These are phyloP conservation scores for Sporothrix pallida DNA, from an alignment of 2,329 filamentous ascomycete species.

Conservation along the genomic window DNA sequence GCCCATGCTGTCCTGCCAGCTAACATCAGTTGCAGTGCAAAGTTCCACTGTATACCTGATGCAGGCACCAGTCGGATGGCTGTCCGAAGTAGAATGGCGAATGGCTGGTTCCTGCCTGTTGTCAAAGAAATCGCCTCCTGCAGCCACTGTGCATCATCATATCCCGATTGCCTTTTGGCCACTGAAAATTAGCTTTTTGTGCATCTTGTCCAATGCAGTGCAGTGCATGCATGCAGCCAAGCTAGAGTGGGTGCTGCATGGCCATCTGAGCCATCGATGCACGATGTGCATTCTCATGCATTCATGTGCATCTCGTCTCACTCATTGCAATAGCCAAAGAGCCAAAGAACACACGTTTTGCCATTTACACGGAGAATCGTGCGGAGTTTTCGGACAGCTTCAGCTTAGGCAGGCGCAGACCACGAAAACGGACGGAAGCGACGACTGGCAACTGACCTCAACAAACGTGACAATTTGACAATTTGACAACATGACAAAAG, in stretches of 20 bases:
- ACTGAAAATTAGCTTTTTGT: neutral
- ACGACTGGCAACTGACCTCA: neutral
- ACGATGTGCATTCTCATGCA: conserved; percentile 3
- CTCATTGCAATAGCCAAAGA: neutral
- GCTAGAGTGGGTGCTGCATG: conserved; percentile 6
- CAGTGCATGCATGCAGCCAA: neutral
- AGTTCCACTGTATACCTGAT: neutral
- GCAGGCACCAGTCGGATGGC: conserved; percentile 13
- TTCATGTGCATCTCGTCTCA: neutral
- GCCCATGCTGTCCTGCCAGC: neutral
- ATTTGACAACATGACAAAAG: neutral
- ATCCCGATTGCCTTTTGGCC: neutral
- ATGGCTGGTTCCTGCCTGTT: neutral
- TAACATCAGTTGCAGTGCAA: neutral
- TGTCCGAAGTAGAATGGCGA: neutral
- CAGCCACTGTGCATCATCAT: conserved; percentile 17
- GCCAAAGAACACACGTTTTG: neutral
- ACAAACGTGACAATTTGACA: neutral
- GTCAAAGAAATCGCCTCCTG: conserved; percentile 15
- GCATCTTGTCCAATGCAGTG: conserved; percentile 1
- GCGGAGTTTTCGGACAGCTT: neutral
- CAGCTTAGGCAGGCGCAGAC: conserved; percentile 1
- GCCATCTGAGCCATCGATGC: conserved; percentile 15
- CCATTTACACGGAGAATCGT: neutral
- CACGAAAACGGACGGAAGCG: neutral